phyloP scores from a whole-genome alignment of 345 rosid species.

The Bruguiera parviflora region DNA sequence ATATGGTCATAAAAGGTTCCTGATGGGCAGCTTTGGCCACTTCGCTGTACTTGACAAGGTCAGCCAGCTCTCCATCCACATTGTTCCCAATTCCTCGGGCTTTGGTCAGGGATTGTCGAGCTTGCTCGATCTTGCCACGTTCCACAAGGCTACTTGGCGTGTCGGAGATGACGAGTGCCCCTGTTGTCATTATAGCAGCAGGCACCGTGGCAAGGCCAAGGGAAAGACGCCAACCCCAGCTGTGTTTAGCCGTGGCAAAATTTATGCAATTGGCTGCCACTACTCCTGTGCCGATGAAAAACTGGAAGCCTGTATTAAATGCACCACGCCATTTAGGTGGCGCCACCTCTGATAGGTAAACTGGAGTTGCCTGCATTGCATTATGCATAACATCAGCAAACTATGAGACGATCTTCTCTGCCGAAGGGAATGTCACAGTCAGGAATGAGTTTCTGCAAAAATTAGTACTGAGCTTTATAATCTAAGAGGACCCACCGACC shows the following conservation, averaged over 20 bases:
- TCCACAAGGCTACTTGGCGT: constrained; percentile 68
- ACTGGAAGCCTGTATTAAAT: constrained; percentile 72
- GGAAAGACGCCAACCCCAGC: constrained; percentile 80
- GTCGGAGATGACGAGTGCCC: constrained; percentile 67
- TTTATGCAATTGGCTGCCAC: constrained; percentile 62
- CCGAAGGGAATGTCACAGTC: too few relatives aligned
- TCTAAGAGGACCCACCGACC: constrained; percentile 26
- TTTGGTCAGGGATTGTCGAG: constrained; percentile 44
- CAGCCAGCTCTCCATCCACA: constrained; percentile 52
- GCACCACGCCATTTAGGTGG: constrained; percentile 91
- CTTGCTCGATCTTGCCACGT: constrained; percentile 57
- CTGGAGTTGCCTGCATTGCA: constrained; percentile 62
- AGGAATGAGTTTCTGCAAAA: too few relatives aligned
- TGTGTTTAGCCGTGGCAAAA: constrained; percentile 48
- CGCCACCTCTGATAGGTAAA: constrained; percentile 80
- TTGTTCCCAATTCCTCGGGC: constrained; percentile 43
- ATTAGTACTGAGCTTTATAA: background rate
- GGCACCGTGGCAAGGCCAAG: constrained; percentile 71
- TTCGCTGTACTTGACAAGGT: constrained; percentile 48
- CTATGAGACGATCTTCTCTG: background rate
- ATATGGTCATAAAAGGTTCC: constrained; percentile 52
- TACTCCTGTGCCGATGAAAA: constrained; percentile 69
- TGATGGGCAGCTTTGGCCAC: constrained; percentile 37
- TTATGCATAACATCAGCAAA: background rate
- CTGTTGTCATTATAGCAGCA: constrained; percentile 63